phyloP scores from a whole-genome alignment of 305 asterid genomes.

The Coffea humblotiana region DNA sequence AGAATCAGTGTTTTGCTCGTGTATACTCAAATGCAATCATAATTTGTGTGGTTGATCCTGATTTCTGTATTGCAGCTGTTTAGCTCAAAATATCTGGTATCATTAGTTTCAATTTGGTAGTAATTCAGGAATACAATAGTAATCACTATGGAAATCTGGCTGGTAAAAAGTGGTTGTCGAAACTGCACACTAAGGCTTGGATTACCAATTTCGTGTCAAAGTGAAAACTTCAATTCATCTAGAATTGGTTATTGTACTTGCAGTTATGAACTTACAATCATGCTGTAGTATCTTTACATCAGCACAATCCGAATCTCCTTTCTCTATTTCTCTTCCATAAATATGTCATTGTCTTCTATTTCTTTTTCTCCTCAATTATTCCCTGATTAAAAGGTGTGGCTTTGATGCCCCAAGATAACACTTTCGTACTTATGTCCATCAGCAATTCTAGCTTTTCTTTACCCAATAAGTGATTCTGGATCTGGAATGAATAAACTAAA shows the following conservation, averaged over 20 bases:
- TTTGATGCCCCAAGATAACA: background rate
- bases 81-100: background rate
- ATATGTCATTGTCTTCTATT: background rate
- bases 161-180: background rate
- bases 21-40: background rate
- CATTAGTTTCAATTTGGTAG: background rate
- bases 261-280: background rate
- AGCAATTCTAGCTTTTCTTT: background rate
- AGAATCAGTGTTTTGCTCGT: background rate
- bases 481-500: background rate
- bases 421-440: background rate
- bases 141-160: background rate
- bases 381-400: background rate
- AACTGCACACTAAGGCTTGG: background rate
- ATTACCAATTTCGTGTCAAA: background rate
- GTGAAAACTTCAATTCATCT: constrained; percentile 1
- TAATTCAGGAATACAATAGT: background rate
- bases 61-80: background rate
- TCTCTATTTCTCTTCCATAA: background rate
- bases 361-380: background rate
- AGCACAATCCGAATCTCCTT: background rate
- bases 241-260: background rate
- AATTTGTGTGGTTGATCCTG: background rate
- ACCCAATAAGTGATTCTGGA: background rate
- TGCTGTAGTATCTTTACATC: background rate